Base-by-base conservation (phyloP, 2,329 filamentous ascomycete species). In the Colletotrichum musae region DNA sequence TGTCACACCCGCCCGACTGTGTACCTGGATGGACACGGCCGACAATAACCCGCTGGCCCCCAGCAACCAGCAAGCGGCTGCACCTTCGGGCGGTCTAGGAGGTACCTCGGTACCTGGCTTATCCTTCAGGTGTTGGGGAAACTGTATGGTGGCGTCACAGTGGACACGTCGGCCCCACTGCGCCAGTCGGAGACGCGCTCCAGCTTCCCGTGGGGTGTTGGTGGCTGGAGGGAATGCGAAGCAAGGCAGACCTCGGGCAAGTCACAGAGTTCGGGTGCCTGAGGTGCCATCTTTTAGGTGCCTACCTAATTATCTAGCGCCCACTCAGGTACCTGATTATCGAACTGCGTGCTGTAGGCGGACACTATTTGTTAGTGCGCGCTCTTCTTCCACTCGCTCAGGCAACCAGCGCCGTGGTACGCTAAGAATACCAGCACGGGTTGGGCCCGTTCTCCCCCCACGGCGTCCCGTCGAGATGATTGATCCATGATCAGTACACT, bases 41-140 rank as follows among this genome's bases (percentile, higher is more conserved):
- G 65, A 68, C 50, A 68, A 65, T 64, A 65, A 68, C 61, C 61
- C 65, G 65, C 48, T 28, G 13, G 56, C 41, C 60, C 60, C 65
- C 53, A 68, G 65, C 65, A 64, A 58, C 64, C 28, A 48, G 57
- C 57, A 18, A n/a, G 16, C 36, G 13, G 50, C 13, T 43, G 41
- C 15, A 43, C 41, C 16, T 43, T n/a, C 13, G 41, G 41, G 41
- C 41, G 41, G 41, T 43, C 41, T 43, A 10, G 10, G 45, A n/a
- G 56, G 56, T 15, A 32, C 56, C 21, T 41, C 10, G 28, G 28
- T 32, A 32, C 32, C 32, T 36, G 32, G 32, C 32, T 36, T 36
- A 52, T 32, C n/a, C 26, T 45, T 13, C 26, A 13, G 24, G 16
- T 18, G 48, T 5, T 41, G n/a, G 21, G 52, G 48, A 52, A 45